Conservation (phyloP, 2,329 filamentous ascomycete species). For the Penicillium fuscoglaucum region DNA sequence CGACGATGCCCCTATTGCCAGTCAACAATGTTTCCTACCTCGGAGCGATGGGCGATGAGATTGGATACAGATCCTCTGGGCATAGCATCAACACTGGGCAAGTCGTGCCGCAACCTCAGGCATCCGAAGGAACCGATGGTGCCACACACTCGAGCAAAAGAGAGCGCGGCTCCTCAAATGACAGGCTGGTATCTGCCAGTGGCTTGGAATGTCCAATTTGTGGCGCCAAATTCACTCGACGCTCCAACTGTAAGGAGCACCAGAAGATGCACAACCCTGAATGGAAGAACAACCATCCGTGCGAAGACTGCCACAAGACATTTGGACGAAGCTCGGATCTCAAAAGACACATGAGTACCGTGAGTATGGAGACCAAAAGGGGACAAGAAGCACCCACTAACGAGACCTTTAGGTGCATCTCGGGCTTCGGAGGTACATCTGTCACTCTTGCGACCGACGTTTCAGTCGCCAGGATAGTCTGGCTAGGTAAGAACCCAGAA, state of each 20-base stretch:
- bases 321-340: constrained; percentile 86
- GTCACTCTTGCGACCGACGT: constrained; percentile 17
- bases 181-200: constrained; percentile 47
- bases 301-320: constrained; percentile 68
- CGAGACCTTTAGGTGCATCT: constrained; percentile 4
- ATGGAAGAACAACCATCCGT: constrained; percentile 69
- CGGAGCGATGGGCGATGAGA: background rate
- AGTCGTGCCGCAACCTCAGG: background rate
- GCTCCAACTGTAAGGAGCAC: constrained; percentile 85
- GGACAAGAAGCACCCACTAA: background rate
- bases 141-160: background rate
- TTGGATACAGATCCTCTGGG: background rate
- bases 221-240: constrained; percentile 75
- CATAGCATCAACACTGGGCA: background rate
- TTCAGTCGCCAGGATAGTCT: constrained; percentile 20
- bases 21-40: background rate
- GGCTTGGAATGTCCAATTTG: constrained; percentile 75
- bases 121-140: constrained; percentile 6
- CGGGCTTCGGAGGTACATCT: constrained; percentile 10
- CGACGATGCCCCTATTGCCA: background rate
- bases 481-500: constrained; percentile 11
- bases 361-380: constrained; percentile 44
- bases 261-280: constrained; percentile 79
- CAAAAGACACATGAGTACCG: constrained; percentile 54
- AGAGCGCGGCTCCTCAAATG: constrained; percentile 2